Base-by-base conservation (phyloP, 2,329 filamentous ascomycete species). In the Xylariales sp. region DNA sequence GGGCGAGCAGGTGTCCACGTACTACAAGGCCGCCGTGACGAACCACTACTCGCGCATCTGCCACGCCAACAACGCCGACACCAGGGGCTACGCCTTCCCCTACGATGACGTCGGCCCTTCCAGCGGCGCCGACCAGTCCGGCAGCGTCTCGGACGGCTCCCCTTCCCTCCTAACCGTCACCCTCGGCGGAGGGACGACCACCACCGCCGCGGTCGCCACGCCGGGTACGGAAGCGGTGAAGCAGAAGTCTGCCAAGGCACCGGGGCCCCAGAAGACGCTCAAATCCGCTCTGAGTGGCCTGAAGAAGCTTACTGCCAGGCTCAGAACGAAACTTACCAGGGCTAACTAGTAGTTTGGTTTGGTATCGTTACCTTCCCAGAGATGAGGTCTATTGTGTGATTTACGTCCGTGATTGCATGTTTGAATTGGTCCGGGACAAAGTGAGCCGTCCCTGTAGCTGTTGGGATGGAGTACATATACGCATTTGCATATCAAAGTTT, bases 31-130 rank as follows among this genome's bases (percentile, higher is more conserved):
- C 12, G 40, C 48, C 4, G 57, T 74, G 33, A 83, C 80, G 29
- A 85, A 86, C 58, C 81, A 86, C 56, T 86, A 83, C 55, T 65
- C 78, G 33, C 69, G 81, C 40, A 72, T 85, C 46, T 74, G 81
- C 42, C 82, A 87, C 58, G 71, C 66, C 42, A 66, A 68, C 25
- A 79, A 75, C 49, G 52, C 77, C 24, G 76, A 80, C 53, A 66
- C 74, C 7, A 67, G 69, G 33, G 82, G 83, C 7, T 87, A 87
- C 60, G 79, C 81, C 1, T 85, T 85, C 49, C 79, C 82, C 1
- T 86, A 85, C 53, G 83, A 86, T 52, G 82, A 86, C 57, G 83
- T 86, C 8, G 69, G 67, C 16, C 66, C 77, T 4, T 61, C 59
- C n/a, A 62, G 63, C 29, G 74, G 70, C 3, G 52, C 57, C 33